phyloP scores from a whole-genome alignment of 1,284 basidiomycete genomes.

The Abortiporus biennis region DNA sequence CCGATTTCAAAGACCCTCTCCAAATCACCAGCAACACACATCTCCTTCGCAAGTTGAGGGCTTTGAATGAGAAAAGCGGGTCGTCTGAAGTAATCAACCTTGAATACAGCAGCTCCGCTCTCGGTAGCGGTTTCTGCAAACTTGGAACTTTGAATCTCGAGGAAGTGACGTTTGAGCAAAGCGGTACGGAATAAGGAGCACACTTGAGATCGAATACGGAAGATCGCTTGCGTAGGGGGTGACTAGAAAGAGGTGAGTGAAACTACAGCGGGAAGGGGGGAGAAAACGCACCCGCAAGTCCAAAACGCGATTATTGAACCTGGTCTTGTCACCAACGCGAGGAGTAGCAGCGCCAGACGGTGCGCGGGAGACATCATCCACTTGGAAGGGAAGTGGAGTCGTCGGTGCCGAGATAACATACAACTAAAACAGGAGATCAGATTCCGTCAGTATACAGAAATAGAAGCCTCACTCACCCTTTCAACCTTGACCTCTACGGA shows the following conservation, averaged over 20 bases:
- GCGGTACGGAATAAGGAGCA: constrained; percentile 59
- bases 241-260: constrained; percentile 25
- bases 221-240: constrained; percentile 65
- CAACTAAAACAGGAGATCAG: constrained; percentile 30
- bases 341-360: constrained; percentile 9
- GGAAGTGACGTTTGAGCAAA: constrained; percentile 47
- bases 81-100: constrained; percentile 65
- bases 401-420: constrained; percentile 48
- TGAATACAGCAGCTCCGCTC: constrained; percentile 65
- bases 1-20: constrained; percentile 70
- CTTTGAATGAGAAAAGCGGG: constrained; percentile 64
- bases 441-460: background rate
- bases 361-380: constrained; percentile 38
- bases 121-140: constrained; percentile 71
- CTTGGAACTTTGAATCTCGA: constrained; percentile 69
- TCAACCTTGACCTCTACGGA: constrained; percentile 54
- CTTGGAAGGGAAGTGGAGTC: constrained; percentile 24
- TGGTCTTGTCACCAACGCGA: constrained; percentile 47
- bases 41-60: constrained; percentile 71
- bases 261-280: too few relatives aligned
- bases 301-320: constrained; percentile 63
- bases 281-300: constrained; percentile 41
- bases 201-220: constrained; percentile 59
- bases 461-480: constrained; percentile 32
- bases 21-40: constrained; percentile 71